phyloP scores from a whole-genome alignment of 2,329 filamentous ascomycete species.

The Coniochaeta sp. region DNA sequence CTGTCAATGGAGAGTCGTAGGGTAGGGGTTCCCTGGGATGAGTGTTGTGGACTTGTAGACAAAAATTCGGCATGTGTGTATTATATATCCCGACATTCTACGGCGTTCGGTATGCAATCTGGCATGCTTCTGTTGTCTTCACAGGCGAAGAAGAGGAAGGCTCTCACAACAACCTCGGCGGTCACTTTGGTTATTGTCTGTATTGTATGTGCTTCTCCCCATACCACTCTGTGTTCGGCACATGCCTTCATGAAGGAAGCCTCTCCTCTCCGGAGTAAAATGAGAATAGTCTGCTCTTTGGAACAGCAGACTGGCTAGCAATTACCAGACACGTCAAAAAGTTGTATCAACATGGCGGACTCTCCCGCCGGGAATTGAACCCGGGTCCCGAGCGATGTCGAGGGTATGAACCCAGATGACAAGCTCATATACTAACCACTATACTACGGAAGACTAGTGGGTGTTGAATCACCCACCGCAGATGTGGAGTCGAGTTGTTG shows the following conservation, averaged over 20 bases:
- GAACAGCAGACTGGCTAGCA: too few species aligned
- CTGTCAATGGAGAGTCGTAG: constrained; percentile 29
- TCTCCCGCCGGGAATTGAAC: neutral
- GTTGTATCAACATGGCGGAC: neutral
- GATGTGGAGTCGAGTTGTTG: neutral
- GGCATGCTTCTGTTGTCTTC: neutral
- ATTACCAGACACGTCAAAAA: neutral
- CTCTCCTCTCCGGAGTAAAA: neutral
- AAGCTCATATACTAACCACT: neutral
- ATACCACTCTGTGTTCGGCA: too few species aligned
- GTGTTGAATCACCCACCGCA: neutral
- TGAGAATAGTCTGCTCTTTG: neutral
- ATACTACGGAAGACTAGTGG: neutral
- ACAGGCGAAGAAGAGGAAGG: too few species aligned
- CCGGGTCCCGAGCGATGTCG: neutral
- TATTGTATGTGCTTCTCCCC: too few species aligned
- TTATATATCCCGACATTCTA: neutral
- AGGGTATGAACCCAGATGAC: neutral
- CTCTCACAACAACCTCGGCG: too few species aligned
- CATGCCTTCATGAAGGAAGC: neutral
- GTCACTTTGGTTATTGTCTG: too few species aligned
- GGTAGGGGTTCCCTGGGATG: neutral
- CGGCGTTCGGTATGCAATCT: neutral
- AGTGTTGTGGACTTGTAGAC: neutral
- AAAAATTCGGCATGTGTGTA: neutral